phyloP scores from a whole-genome alignment of 208 protist genomes.

The Acanthamoeba quina region DNA sequence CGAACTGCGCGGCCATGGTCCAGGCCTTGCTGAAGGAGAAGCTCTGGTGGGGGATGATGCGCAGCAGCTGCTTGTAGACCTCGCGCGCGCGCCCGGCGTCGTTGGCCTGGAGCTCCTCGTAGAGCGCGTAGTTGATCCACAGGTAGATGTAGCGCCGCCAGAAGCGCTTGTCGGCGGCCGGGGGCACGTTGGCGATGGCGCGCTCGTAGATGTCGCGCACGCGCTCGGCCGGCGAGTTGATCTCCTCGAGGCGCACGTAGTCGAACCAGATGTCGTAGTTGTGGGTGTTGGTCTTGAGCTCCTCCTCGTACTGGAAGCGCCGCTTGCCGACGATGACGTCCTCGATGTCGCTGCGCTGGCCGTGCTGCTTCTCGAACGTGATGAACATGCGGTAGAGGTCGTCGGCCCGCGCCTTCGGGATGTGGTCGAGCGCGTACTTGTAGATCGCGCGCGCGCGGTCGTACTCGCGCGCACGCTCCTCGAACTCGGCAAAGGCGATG shows the following conservation, averaged over 20 bases:
- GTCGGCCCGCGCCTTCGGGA: slow-evolving; percentile 88
- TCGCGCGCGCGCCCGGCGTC: slow-evolving; percentile 85
- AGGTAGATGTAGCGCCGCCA: slow-evolving; percentile 95
- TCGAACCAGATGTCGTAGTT: slow-evolving; percentile 97
- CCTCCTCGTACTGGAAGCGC: slow-evolving; percentile 94
- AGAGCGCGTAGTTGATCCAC: slow-evolving; percentile 96
- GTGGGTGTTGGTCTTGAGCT: slow-evolving; percentile 86
- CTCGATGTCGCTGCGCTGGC: slow-evolving; percentile 91
- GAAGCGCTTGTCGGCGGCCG: slow-evolving; percentile 88
- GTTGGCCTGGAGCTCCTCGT: slow-evolving; percentile 92
- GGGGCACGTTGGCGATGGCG: slow-evolving; percentile 94
- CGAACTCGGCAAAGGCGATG: slow-evolving; percentile 93
- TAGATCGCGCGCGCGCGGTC: slow-evolving; percentile 93
- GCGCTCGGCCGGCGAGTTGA: slow-evolving; percentile 75
- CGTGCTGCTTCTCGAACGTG: slow-evolving; percentile 93
- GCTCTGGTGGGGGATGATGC: slow-evolving; percentile 91
- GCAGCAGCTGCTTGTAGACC: slow-evolving; percentile 89
- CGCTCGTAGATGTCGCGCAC: slow-evolving; percentile 93
- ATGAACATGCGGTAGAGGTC: slow-evolving; percentile 90
- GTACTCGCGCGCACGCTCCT: slow-evolving; percentile 88
- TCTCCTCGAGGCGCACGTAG: slow-evolving; percentile 90
- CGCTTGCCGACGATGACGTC: slow-evolving; percentile 92
- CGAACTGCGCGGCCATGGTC: slow-evolving; percentile 91
- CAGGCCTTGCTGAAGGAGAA: slow-evolving; percentile 94
- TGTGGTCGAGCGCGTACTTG: slow-evolving; percentile 91